Evolutionary conservation across 2,329 filamentous ascomycete genomes (phyloP).

Genomic region (Hirsutella minnesotensis): DNA sequence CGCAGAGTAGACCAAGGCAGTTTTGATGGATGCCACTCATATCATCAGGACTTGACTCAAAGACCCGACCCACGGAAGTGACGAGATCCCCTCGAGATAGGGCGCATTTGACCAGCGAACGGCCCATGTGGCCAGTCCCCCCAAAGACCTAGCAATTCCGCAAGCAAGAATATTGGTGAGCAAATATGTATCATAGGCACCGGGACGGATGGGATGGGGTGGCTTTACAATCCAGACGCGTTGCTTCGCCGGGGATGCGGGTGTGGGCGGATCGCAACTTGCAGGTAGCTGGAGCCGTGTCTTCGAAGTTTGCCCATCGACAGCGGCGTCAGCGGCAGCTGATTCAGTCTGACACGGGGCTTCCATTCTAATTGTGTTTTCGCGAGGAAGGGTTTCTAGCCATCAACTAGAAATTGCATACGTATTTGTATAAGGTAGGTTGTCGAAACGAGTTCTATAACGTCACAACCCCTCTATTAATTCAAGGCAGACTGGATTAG

Average conservation of each 20-base stretch:
- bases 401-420: too few relatives aligned
- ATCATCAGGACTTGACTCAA: conserved; percentile 60
- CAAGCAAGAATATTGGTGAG: neutral
- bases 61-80: conserved; percentile 71
- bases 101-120: conserved; percentile 74
- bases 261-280: conserved; percentile 75
- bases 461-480: too few relatives aligned
- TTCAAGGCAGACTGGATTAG: too few relatives aligned
- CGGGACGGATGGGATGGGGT: neutral
- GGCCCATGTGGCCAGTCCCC: conserved; percentile 93
- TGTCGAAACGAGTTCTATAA: too few relatives aligned
- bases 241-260: conserved; percentile 56
- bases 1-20: conserved; percentile 74
- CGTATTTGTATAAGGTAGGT: too few relatives aligned
- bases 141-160: conserved; percentile 60
- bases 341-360: neutral
- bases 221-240: conserved; percentile 71
- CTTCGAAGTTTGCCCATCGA: conserved; percentile 8
- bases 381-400: too few relatives aligned
- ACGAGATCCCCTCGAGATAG: conserved; percentile 74
- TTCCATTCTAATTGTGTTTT: neutral
- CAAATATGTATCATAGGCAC: neutral
- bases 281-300: conserved; percentile 48
- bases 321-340: neutral
- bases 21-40: conserved; percentile 63